A percentile compares a stretch with the other conserved stretches of the same genome.
phyloP scores from a whole-genome alignment of 2,329 filamentous ascomycete species.

The Penicillium olsonii region DNA sequence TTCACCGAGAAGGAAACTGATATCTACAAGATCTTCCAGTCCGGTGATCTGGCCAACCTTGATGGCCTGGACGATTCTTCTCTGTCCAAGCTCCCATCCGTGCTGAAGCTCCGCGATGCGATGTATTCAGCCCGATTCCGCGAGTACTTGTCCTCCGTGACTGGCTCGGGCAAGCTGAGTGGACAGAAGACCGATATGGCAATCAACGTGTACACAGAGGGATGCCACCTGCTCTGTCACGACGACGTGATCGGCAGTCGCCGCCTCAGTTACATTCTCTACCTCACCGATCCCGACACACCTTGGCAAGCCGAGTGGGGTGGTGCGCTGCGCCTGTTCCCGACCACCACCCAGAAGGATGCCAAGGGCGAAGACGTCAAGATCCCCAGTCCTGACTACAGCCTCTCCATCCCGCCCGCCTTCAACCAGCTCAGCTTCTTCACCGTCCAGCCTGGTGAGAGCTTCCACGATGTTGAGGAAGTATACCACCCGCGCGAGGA shows the following conservation, averaged over 20 bases:
- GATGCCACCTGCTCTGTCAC: constrained; percentile 92
- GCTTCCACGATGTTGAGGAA: constrained; percentile 98
- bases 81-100: constrained; percentile 79
- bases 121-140: constrained; percentile 90
- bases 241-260: constrained; percentile 99
- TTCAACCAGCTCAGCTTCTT: constrained; percentile 99
- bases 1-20: constrained; percentile 99
- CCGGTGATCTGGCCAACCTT: constrained; percentile 92
- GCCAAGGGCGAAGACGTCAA: constrained; percentile 73
- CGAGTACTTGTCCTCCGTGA: constrained; percentile 83
- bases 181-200: constrained; percentile 98
- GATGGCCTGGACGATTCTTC: constrained; percentile 88
- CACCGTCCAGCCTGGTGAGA: constrained; percentile 95
- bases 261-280: constrained; percentile 94
- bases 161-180: constrained; percentile 81
- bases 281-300: constrained; percentile 86
- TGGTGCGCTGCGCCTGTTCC: constrained; percentile 85
- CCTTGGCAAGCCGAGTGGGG: constrained; percentile 93
- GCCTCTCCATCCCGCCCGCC: constrained; percentile 83
- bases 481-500: constrained; percentile 73
- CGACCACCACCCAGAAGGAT: constrained; percentile 65
- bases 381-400: constrained; percentile 75
- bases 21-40: constrained; percentile 99
- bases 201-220: constrained; percentile 96
- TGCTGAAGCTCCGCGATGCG: constrained; percentile 90